Base-by-base conservation (phyloP, 345 rosid genomes). In the Hirschfeldia incana region DNA sequence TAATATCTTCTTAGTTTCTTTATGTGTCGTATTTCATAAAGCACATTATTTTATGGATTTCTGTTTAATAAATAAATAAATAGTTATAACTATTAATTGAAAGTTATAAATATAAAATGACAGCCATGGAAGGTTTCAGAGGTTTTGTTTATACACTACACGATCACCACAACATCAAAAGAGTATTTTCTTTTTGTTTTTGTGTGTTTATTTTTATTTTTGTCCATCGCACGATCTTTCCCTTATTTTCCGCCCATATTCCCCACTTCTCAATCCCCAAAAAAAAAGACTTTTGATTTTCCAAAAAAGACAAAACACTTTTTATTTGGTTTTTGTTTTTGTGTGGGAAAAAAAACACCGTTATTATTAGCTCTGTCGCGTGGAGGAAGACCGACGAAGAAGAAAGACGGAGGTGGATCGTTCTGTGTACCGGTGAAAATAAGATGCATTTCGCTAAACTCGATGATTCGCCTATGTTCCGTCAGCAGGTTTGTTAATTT, bases 401-500 rank as follows among this genome's bases (percentile, higher is more conserved):
- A 13, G 36, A 42, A 21, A 36, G 32, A 37, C 6, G 78, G 65
- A 65, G 26, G 63, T 81, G 72, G 69, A 71, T 10, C 67, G 39
- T 42, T 75, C 68, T 28, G 73, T 6, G 15, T 62, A 6, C 39
- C 27, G 26, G 17, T 13, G 21, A 16, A 44, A 44, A 11, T 37
- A 91, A 46, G 12, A 49, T 91, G 97, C 83, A 86, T 69, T 91
- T 91, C 87, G 10, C 91, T 4, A 88, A 85, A 80, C 97, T 91
- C 67, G 97, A 91, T 69, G 97, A 91, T 83, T 89, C 97, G 36
- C 97, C 97, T 44, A 91, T 91, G 97, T 86, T 91, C 66, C 88
- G 97, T 49, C 97, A 89, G 72, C 91, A 91, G 97, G 94, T 91
- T 70, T 30, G 9, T 55, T 16, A 5, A 7, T 16, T 17, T 53